A percentile compares a stretch with the other conserved stretches of the same genome.
phyloP scores from a whole-genome alignment of 225 moss, liverwort and hornwort genomes.

The Polytrichum commune region DNA sequence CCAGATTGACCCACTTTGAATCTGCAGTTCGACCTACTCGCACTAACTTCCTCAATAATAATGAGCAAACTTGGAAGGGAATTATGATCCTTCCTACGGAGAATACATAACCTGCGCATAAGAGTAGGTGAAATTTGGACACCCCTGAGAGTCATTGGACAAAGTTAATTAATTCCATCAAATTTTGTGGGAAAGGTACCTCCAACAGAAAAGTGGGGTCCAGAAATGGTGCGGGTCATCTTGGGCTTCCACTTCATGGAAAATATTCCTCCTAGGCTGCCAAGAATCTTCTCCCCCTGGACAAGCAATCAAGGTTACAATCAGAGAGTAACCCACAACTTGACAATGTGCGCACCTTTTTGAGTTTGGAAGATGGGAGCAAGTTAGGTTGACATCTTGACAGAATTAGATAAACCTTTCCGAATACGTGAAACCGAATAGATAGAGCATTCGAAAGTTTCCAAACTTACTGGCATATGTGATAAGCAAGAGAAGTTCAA shows the following conservation, averaged over 20 bases:
- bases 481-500: no score
- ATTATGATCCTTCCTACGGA: background rate
- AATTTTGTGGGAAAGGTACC: conserved; percentile 18
- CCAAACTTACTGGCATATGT: no score
- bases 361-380: background rate
- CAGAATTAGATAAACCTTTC: background rate
- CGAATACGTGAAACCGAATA: background rate
- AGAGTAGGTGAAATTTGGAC: background rate
- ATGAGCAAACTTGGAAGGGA: background rate
- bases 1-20: no score
- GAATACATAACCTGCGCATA: background rate
- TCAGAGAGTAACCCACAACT: background rate
- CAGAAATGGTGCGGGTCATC: conserved; percentile 38
- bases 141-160: no score
- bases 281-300: conserved; percentile 62
- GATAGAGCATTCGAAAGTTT: no score
- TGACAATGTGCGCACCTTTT: background rate
- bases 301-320: background rate
- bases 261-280: conserved; percentile 55
- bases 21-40: background rate
- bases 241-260: conserved; percentile 60
- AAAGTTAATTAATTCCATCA: background rate
- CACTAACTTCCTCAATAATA: background rate
- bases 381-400: background rate
- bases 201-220: conserved; percentile 23